Evolutionary conservation across 805 yeast species (phyloP).

Genomic region (Candida patagonica): DNA sequence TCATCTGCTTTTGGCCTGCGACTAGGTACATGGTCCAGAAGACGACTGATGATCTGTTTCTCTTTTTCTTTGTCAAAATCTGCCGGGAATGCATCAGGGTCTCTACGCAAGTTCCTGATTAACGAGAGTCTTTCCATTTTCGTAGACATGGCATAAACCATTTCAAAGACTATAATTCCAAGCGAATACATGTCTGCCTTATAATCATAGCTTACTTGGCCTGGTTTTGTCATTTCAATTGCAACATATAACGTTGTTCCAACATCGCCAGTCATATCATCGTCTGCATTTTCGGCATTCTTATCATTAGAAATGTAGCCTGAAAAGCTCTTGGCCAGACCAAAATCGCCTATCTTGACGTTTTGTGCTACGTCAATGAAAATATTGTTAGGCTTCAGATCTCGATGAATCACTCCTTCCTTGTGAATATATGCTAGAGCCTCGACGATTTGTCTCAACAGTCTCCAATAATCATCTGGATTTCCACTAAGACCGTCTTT

Average conservation of each 20-base stretch:
- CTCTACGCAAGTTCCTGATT: slow-evolving; percentile 52
- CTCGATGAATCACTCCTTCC: slow-evolving; percentile 92
- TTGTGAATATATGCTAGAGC: slow-evolving; percentile 87
- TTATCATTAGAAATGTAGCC: slow-evolving; percentile 5
- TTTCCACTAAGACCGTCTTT: slow-evolving; percentile 62
- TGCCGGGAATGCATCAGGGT: slow-evolving; percentile 57
- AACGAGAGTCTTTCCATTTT: slow-evolving; percentile 87
- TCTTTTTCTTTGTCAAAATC: slow-evolving; percentile 55
- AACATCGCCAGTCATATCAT: slow-evolving; percentile 81
- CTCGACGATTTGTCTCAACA: slow-evolving; percentile 78
- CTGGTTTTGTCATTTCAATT: slow-evolving; percentile 56
- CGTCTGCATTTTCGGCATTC: slow-evolving; percentile 31
- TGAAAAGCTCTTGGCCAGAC: slow-evolving; percentile 67
- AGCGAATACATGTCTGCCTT: slow-evolving; percentile 94
- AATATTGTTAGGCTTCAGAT: slow-evolving; percentile 89
- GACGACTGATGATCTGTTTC: slow-evolving; percentile 51
- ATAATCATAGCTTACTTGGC: slow-evolving; percentile 70
- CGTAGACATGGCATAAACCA: slow-evolving; percentile 78
- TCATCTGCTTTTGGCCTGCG: slow-evolving; percentile 73
- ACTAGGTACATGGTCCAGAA: slow-evolving; percentile 72
- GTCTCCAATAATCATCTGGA: slow-evolving; percentile 80
- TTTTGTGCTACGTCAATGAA: slow-evolving; percentile 86
- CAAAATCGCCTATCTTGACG: slow-evolving; percentile 94
- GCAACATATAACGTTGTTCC: slow-evolving; percentile 95
- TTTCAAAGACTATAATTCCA: slow-evolving; percentile 92